Evolutionary conservation across 2,329 filamentous ascomycete genomes (phyloP).

Genomic region (Sporothrix pallida): DNA sequence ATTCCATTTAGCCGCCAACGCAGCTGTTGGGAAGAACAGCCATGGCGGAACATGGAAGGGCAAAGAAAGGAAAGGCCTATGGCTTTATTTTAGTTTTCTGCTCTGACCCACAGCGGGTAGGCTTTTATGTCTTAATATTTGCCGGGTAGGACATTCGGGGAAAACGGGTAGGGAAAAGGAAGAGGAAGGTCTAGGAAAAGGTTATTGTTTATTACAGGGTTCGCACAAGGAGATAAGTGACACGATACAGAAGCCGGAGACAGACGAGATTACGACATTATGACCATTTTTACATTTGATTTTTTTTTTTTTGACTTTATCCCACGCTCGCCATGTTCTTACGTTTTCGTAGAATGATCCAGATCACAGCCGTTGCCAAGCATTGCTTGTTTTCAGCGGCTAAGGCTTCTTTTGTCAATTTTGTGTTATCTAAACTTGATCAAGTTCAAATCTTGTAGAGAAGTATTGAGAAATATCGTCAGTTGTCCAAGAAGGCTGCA

Average conservation of each 20-base stretch:
- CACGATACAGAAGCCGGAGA: background rate
- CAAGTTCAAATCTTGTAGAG: no score
- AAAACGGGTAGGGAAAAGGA: background rate
- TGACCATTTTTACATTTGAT: background rate
- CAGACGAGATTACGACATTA: slow-evolving; percentile 18
- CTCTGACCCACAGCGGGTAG: background rate
- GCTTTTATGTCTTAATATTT: background rate
- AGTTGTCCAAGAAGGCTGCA: no score
- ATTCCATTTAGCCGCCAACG: slow-evolving; percentile 10
- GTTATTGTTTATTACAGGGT: no score
- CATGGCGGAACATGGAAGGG: background rate
- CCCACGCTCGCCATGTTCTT: background rate
- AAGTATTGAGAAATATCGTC: no score
- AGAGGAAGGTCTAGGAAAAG: no score
- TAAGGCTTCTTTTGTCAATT: background rate
- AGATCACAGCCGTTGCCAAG: background rate
- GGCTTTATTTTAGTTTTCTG: background rate
- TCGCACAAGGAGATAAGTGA: background rate
- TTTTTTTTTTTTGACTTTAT: background rate
- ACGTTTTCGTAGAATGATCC: background rate
- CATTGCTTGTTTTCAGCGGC: slow-evolving; percentile 4
- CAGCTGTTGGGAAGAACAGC: no score
- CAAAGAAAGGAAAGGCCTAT: background rate
- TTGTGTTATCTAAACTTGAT: background rate
- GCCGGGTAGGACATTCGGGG: slow-evolving; percentile 8